Percentiles rank a stretch among this genome's conserved stretches.
Evolutionary conservation across 2,329 filamentous ascomycete genomes (phyloP).

Genomic region (Grosmannia clavigera): DNA sequence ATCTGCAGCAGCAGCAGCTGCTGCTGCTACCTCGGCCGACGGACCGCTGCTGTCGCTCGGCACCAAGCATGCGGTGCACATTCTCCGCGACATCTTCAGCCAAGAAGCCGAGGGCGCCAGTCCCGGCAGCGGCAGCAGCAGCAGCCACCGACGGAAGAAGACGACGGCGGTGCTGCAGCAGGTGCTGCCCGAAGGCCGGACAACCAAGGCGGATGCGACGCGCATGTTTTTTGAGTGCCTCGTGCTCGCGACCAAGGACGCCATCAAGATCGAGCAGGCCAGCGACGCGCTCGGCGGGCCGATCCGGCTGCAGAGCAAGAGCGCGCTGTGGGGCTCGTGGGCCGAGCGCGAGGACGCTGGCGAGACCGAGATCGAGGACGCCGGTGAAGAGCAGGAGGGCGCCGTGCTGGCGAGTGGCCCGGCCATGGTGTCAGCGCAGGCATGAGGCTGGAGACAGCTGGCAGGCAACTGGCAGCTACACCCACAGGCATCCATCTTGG

Average conservation of each 20-base stretch:
- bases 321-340: slow-evolving; percentile 95
- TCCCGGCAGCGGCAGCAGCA: not conserved
- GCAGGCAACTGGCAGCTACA: too few relatives aligned
- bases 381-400: not conserved
- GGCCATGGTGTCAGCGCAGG: not conserved
- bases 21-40: slow-evolving; percentile 39
- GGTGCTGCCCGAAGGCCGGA: slow-evolving; percentile 68
- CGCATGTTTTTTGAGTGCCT: slow-evolving; percentile 99
- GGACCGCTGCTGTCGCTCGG: slow-evolving; percentile 77
- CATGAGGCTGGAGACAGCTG: not conserved
- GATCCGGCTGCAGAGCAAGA: slow-evolving; percentile 78
- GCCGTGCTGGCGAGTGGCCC: not conserved
- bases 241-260: slow-evolving; percentile 93
- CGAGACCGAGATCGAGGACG: slow-evolving; percentile 35
- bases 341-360: slow-evolving; percentile 66
- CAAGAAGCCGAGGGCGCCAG: slow-evolving; percentile 55
- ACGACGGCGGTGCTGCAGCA: slow-evolving; percentile 79
- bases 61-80: slow-evolving; percentile 90
- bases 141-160: not conserved
- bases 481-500: too few relatives aligned
- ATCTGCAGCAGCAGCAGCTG: slow-evolving; percentile 19
- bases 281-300: slow-evolving; percentile 59
- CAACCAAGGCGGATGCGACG: slow-evolving; percentile 80
- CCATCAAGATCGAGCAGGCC: slow-evolving; percentile 88
- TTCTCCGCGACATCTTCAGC: slow-evolving; percentile 81